These are phyloP conservation scores for Papiliotrema flavescens DNA, from an alignment of 1,284 basidiomycete genomes.

Conservation along the genomic window DNA sequence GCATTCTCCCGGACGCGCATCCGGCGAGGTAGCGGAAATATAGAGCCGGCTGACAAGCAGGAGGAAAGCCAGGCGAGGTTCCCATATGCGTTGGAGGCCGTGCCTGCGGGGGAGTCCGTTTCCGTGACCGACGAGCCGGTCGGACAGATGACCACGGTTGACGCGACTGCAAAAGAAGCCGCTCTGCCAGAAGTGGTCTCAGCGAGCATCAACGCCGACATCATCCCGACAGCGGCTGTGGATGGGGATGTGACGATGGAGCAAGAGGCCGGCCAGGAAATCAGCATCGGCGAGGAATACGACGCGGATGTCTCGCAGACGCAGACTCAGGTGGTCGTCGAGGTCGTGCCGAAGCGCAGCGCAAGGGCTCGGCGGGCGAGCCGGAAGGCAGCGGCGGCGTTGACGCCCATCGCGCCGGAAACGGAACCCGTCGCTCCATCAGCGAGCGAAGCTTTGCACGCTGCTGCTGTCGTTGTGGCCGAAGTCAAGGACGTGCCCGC, in stretches of 20 bases:
- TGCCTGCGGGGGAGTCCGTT: not conserved
- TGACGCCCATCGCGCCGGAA: not conserved
- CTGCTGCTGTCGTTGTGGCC: too few relatives aligned
- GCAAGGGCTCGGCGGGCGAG: not conserved
- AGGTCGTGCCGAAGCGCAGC: constrained; percentile 3
- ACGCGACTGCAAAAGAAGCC: not conserved
- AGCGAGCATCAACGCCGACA: not conserved
- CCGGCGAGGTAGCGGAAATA: too few relatives aligned
- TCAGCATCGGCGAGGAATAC: constrained; percentile 13
- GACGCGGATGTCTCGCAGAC: constrained; percentile 35
- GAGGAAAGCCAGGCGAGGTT: constrained; percentile 23
- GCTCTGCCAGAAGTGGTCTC: not conserved
- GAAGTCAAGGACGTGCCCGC: too few relatives aligned
- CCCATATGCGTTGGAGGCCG: constrained; percentile 16
- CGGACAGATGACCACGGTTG: not conserved
- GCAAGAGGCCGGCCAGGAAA: not conserved
- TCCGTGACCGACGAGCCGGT: not conserved
- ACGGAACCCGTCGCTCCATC: not conserved
- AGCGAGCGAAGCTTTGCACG: too few relatives aligned
- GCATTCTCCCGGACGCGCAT: not conserved
- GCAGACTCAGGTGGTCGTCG: not conserved
- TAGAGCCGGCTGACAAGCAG: constrained; percentile 1
- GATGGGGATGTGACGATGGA: not conserved
- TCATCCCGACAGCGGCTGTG: too few relatives aligned
- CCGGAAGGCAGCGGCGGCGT: not conserved